Base-by-base conservation (phyloP, 2,329 filamentous ascomycete genomes). In the Cladobotryum protrusum region DNA sequence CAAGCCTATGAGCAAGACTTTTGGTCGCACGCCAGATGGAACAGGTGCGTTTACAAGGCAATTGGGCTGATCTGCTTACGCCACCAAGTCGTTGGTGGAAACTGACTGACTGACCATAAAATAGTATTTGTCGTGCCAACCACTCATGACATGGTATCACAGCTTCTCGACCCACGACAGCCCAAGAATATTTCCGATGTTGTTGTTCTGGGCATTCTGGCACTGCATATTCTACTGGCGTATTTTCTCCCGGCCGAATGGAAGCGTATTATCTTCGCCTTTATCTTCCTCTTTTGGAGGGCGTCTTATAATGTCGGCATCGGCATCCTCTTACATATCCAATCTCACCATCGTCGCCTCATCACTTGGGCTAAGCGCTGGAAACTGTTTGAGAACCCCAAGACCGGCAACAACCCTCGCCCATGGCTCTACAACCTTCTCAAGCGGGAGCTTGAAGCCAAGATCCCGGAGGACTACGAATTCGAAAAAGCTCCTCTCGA, bases 61-160 rank as follows among this genome's bases (percentile, higher is more conserved):
- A 29, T 41, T 29, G 6, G 12, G 20, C 52, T 14, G 7, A 32
- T 39, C 11, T 11, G 24, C 20, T 35, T 15, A 39, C 17, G 13
- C 33, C 12, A 20, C n/a, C 35, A 34, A 9, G 47, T 34, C 44
- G 18, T 15, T 15, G 40, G 8, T 45, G 19, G 34, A 43, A 42
- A 58, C 37, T 37, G 15, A 12, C 11, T 20, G 24, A 33, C 50
- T 35, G 33, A 15, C 11, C 32, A 13, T 29, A 14, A 13, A 57
- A 43, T 63, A 97, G 93, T 96, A 61, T 99, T 99, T 66, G 86
- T 89, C 52, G 93, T 99, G 48, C 93, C 93, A 43, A 85, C 89
- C 55, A 99, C 93, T 50, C 90, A 96, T 76, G 93, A 99, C 72
- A 97, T 99, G 93, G 92, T 99, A 60, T 95, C 92, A 46, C 93